phyloP scores from a whole-genome alignment of 176 grass and related monocot genomes.

The Canna indica region DNA sequence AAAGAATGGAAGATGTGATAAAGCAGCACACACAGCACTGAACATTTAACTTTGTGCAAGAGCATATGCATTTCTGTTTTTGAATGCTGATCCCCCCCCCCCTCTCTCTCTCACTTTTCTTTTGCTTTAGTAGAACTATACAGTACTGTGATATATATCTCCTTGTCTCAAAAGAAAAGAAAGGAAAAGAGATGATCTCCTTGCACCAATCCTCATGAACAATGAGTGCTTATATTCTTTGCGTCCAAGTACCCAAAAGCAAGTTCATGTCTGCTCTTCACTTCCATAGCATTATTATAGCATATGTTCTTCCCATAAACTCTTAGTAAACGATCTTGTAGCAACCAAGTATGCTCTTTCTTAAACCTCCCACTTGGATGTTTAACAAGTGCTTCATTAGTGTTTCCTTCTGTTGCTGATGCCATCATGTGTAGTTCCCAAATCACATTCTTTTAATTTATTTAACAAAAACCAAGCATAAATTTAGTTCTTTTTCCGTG shows the following conservation, averaged over 20 bases:
- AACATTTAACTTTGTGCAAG: not conserved
- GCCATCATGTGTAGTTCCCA: no score
- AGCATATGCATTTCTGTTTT: not conserved
- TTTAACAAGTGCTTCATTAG: no score
- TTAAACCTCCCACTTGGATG: no score
- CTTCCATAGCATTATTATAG: not conserved
- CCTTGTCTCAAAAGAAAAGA: slow-evolving; percentile 3
- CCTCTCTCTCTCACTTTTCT: not conserved
- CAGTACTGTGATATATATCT: not conserved
- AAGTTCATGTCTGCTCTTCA: not conserved
- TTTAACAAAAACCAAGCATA: no score
- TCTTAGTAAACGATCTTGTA: no score
- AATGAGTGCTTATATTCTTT: not conserved
- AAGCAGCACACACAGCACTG: slow-evolving; percentile 1
- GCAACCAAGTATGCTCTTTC: no score
- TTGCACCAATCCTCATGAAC: slow-evolving; percentile 2
- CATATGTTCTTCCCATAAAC: not conserved
- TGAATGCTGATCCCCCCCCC: not conserved
- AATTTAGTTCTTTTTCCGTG: not conserved
- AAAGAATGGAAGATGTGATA: slow-evolving; percentile 13
- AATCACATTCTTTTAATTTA: no score
- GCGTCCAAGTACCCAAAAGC: not conserved
- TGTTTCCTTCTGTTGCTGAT: no score
- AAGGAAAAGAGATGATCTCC: not conserved
- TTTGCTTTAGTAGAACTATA: not conserved